Conservation (phyloP, 2,329 filamentous ascomycete genomes). For the Pseudocercospora fijiensis region DNA sequence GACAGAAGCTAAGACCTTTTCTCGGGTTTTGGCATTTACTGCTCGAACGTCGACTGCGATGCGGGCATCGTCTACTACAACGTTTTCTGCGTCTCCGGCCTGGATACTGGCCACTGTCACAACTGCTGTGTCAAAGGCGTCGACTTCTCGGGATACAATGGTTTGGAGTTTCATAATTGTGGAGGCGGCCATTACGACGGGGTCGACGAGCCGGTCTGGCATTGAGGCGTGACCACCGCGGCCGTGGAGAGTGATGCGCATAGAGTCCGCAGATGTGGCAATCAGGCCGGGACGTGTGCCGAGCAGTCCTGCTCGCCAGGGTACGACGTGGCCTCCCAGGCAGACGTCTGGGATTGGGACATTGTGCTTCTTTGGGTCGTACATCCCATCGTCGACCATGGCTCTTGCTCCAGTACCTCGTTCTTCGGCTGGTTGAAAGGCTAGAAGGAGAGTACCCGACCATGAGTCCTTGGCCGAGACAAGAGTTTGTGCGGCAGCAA, state of each 20-base stretch:
- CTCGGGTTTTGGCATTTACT: conserved; percentile 47
- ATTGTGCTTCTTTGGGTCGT: conserved; percentile 42
- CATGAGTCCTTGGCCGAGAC: conserved; percentile 49
- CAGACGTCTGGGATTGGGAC: conserved; percentile 58
- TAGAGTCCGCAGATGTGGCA: conserved; percentile 44
- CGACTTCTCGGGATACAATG: conserved; percentile 57
- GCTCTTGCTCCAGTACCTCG: conserved; percentile 60
- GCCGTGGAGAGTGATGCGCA: conserved; percentile 55
- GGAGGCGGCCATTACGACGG: conserved; percentile 57
- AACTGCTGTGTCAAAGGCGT: conserved; percentile 55
- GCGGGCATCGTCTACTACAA: conserved; percentile 57
- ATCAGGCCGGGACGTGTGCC: conserved; percentile 46
- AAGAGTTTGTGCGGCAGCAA: conserved; percentile 57
- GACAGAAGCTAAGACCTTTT: conserved; percentile 50
- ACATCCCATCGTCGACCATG: conserved; percentile 62
- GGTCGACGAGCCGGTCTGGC: conserved; percentile 58
- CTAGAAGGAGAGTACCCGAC: conserved; percentile 62
- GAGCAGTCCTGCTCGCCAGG: conserved; percentile 42
- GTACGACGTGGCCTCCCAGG: conserved; percentile 59
- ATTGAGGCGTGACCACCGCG: conserved; percentile 59
- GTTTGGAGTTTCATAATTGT: conserved; percentile 59
- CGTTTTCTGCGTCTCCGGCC: conserved; percentile 60
- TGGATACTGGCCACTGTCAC: conserved; percentile 60
- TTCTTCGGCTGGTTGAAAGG: conserved; percentile 70
- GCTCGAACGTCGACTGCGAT: conserved; percentile 58